Evolutionary conservation across 2,329 filamentous ascomycete genomes (phyloP).

Genomic region (Pseudogymnoascus sp.): DNA sequence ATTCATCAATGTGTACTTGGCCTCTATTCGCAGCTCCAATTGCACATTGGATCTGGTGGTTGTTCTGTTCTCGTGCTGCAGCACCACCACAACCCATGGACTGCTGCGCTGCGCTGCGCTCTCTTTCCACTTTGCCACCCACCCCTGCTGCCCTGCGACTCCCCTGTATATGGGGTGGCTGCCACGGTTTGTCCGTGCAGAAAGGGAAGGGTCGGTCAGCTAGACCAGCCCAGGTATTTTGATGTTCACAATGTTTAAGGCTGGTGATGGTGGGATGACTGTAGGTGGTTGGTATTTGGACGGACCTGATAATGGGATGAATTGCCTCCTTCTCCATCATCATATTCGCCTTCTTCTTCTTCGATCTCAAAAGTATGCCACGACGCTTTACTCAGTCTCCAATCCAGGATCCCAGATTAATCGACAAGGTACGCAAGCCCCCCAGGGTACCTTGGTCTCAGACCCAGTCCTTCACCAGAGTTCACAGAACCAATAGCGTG

Average conservation of each 20-base stretch:
- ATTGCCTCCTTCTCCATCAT: no score
- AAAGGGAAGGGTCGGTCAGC: not conserved
- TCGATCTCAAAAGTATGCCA: no score
- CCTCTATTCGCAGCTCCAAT: not conserved
- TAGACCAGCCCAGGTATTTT: not conserved
- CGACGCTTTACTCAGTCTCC: no score
- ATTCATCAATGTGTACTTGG: not conserved
- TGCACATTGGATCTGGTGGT: slow-evolving; percentile 1
- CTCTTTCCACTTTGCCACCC: not conserved
- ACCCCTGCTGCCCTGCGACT: not conserved
- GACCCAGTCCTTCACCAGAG: not conserved
- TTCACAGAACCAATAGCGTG: not conserved
- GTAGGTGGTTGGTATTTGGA: not conserved
- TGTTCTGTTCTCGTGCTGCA: not conserved
- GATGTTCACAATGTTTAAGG: not conserved
- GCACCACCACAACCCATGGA: not conserved
- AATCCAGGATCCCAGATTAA: not conserved
- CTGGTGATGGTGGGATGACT: not conserved
- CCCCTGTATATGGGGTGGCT: not conserved
- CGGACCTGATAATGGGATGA: not conserved
- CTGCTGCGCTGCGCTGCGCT: not conserved
- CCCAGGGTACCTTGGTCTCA: not conserved
- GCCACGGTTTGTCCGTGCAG: slow-evolving; percentile 2
- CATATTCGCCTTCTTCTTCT: no score
- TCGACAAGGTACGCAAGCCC: not conserved